Evolutionary conservation across 2,329 filamentous ascomycete species (phyloP).

Genomic region (Aspergillus sp.): DNA sequence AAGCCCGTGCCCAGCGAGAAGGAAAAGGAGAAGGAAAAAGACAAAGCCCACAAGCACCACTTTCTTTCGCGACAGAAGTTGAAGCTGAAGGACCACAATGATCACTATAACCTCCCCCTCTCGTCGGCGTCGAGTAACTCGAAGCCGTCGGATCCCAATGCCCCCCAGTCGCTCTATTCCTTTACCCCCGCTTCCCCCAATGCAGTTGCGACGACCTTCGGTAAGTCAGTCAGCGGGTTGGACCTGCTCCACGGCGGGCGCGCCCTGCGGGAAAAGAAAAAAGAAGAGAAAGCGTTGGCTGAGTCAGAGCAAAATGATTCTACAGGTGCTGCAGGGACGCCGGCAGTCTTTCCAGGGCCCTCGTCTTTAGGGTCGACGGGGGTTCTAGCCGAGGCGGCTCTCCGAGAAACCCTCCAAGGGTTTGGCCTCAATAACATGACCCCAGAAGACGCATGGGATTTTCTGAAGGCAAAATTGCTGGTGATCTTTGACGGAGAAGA

Average conservation of each 20-base stretch:
- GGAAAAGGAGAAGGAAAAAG: slow-evolving; percentile 43
- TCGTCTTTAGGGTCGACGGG: slow-evolving; percentile 35
- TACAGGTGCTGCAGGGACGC: slow-evolving; percentile 22
- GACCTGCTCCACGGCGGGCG: slow-evolving; percentile 76
- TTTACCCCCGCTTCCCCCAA: slow-evolving; percentile 65
- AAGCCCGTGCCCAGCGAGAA: slow-evolving; percentile 39
- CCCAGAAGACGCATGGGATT: slow-evolving; percentile 64
- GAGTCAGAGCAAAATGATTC: slow-evolving; percentile 38
- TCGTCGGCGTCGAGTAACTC: slow-evolving; percentile 67
- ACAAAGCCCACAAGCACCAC: slow-evolving; percentile 57
- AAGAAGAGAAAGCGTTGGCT: slow-evolving; percentile 61
- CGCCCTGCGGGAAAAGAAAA: slow-evolving; percentile 76
- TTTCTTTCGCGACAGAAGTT: slow-evolving; percentile 66
- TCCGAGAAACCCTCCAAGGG: slow-evolving; percentile 43
- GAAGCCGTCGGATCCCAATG: slow-evolving; percentile 61
- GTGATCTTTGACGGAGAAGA: slow-evolving; percentile 66
- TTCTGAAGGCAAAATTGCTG: slow-evolving; percentile 62
- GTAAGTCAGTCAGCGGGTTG: slow-evolving; percentile 77
- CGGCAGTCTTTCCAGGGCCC: slow-evolving; percentile 32
- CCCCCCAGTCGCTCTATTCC: slow-evolving; percentile 63
- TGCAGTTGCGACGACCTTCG: slow-evolving; percentile 61
- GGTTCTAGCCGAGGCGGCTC: slow-evolving; percentile 33
- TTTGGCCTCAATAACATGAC: slow-evolving; percentile 70
- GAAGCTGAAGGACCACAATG: slow-evolving; percentile 62
- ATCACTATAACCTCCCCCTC: slow-evolving; percentile 56